These are phyloP conservation scores for Sechiopsis laciniata DNA, from an alignment of 306 rosid species.

Conservation along the genomic window DNA sequence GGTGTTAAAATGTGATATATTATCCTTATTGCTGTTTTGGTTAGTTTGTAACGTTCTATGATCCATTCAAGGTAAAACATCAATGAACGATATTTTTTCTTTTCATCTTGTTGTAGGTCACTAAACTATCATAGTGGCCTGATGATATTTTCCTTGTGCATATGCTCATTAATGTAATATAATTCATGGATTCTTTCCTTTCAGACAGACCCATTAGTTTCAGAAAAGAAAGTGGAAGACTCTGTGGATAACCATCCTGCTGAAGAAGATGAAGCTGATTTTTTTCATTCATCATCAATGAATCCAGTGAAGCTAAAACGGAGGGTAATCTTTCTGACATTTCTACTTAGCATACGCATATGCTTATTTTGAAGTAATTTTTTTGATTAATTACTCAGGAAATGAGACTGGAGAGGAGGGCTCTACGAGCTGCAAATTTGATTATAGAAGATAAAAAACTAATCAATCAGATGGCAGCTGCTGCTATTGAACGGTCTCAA, in stretches of 20 bases:
- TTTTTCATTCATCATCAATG: slow-evolving; percentile 39
- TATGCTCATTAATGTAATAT: slow-evolving; percentile 25
- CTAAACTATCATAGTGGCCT: slow-evolving; percentile 15
- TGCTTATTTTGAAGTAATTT: slow-evolving; percentile 20
- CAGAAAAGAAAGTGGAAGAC: slow-evolving; percentile 36
- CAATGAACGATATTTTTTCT: neutral
- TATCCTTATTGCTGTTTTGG: neutral
- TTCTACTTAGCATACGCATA: slow-evolving; percentile 19
- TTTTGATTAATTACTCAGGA: slow-evolving; percentile 48
- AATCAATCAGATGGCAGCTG: slow-evolving; percentile 48
- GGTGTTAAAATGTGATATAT: neutral
- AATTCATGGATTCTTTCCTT: slow-evolving; percentile 26
- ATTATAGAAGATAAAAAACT: slow-evolving; percentile 57
- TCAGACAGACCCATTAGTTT: slow-evolving; percentile 47
- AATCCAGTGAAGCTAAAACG: slow-evolving; percentile 84
- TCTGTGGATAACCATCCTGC: slow-evolving; percentile 39
- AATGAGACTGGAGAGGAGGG: slow-evolving; percentile 74
- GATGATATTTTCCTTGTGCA: slow-evolving; percentile 17
- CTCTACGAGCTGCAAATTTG: slow-evolving; percentile 57
- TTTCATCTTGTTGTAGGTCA: slow-evolving; percentile 15
- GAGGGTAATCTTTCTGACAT: slow-evolving; percentile 45
- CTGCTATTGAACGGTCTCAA: slow-evolving; percentile 64
- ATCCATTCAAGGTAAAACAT: neutral
- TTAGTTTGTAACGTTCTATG: neutral
- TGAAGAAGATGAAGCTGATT: slow-evolving; percentile 41